Conservation (phyloP, 2,329 filamentous ascomycete species). For the Cadophora sp. region DNA sequence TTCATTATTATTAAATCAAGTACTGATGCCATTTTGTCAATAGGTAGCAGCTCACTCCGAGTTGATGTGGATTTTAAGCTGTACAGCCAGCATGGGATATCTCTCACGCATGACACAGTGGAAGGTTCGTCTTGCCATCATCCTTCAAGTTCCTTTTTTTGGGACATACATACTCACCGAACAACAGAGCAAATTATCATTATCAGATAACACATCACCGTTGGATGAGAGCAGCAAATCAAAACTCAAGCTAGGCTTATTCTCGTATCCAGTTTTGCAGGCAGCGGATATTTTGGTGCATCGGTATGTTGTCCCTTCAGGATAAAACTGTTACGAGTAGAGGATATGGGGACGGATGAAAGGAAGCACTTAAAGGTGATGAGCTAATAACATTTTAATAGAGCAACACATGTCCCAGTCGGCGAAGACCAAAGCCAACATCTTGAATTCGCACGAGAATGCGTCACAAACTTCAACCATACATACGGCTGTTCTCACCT, state of each 20-base stretch:
- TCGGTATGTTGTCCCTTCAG: slow-evolving; percentile 52
- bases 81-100: slow-evolving; percentile 89
- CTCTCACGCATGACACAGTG: slow-evolving; percentile 99
- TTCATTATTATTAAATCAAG: no score
- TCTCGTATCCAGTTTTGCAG: slow-evolving; percentile 95
- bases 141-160: background rate
- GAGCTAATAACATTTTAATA: slow-evolving; percentile 43
- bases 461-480: slow-evolving; percentile 87
- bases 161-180: slow-evolving; percentile 49
- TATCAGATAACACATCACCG: slow-evolving; percentile 63
- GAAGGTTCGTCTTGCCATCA: slow-evolving; percentile 69
- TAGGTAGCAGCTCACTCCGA: slow-evolving; percentile 82
- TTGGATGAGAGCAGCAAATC: slow-evolving; percentile 65
- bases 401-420: slow-evolving; percentile 92
- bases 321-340: background rate
- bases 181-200: slow-evolving; percentile 63
- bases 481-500: slow-evolving; percentile 66
- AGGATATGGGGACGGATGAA: background rate
- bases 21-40: background rate
- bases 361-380: background rate
- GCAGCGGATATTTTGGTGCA: slow-evolving; percentile 94
- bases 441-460: slow-evolving; percentile 88
- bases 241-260: slow-evolving; percentile 83
- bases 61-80: slow-evolving; percentile 97
- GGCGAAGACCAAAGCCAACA: slow-evolving; percentile 96